Conservation (phyloP, 148 eudicot genomes). For the Rhododendron kiyosumense region DNA sequence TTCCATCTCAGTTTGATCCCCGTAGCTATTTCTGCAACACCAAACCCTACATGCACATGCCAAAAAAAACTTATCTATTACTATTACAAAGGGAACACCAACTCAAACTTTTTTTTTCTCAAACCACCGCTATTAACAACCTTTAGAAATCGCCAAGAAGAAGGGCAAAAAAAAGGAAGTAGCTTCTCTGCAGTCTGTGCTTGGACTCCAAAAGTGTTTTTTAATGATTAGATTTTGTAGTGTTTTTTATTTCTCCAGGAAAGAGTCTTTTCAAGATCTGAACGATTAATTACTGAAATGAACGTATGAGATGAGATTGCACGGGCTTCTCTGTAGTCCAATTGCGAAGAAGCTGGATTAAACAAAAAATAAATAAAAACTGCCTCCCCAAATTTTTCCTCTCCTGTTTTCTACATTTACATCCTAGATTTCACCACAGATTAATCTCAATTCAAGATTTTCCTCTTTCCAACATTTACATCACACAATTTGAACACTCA, state of each 20-base stretch:
- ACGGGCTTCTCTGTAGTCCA: neutral
- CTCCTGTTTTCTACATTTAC: neutral
- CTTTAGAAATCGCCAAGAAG: neutral
- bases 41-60: slow-evolving; percentile 11
- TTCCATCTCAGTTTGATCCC: slow-evolving; percentile 15
- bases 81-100: neutral
- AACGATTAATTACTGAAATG: no score
- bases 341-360: neutral
- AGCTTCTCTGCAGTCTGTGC: neutral
- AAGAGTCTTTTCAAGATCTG: no score
- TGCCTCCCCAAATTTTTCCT: neutral
- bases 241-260: neutral
- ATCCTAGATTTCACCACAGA: neutral
- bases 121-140: neutral
- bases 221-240: neutral
- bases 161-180: neutral
- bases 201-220: neutral
- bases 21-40: slow-evolving; percentile 5
- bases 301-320: neutral
- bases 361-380: no score
- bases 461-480: neutral
- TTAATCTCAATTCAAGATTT: neutral
- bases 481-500: neutral
- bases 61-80: neutral
- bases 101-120: neutral